phyloP scores from a whole-genome alignment of 371 early-diverging fungal species.

The Circinella umbellata region DNA sequence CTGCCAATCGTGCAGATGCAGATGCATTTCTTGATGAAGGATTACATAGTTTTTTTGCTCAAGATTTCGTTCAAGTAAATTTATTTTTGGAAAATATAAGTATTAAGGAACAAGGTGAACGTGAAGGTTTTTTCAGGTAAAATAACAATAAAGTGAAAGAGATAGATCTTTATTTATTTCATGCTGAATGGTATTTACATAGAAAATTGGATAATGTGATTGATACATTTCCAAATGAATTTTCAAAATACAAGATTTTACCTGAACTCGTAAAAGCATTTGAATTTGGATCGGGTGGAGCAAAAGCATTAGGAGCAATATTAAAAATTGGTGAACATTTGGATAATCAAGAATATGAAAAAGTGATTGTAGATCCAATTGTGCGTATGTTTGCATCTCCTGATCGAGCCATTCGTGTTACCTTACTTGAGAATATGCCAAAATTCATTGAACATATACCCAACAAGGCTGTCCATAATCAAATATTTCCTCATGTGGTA shows the following conservation, averaged over 20 bases:
- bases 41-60: conserved; percentile 74
- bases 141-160: conserved; percentile 11
- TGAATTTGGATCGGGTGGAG: conserved; percentile 92
- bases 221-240: conserved; percentile 80
- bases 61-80: conserved; percentile 77
- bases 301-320: conserved; percentile 83
- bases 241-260: conserved; percentile 85
- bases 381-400: conserved; percentile 87
- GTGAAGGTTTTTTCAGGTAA: conserved; percentile 75
- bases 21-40: conserved; percentile 74
- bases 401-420: conserved; percentile 89
- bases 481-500: conserved; percentile 89
- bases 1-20: conserved; percentile 66
- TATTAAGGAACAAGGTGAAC: conserved; percentile 84
- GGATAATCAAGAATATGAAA: conserved; percentile 73
- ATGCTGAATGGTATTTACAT: not conserved
- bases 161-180: too few species aligned
- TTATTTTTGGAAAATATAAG: conserved; percentile 87
- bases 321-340: conserved; percentile 83
- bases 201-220: conserved; percentile 63
- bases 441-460: conserved; percentile 75
- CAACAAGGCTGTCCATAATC: conserved; percentile 72
- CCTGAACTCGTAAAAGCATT: conserved; percentile 90
- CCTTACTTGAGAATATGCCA: conserved; percentile 81
- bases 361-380: conserved; percentile 72